Base-by-base conservation (phyloP, 2,329 filamentous ascomycete species). In the Ilyonectria mors-panacis region DNA sequence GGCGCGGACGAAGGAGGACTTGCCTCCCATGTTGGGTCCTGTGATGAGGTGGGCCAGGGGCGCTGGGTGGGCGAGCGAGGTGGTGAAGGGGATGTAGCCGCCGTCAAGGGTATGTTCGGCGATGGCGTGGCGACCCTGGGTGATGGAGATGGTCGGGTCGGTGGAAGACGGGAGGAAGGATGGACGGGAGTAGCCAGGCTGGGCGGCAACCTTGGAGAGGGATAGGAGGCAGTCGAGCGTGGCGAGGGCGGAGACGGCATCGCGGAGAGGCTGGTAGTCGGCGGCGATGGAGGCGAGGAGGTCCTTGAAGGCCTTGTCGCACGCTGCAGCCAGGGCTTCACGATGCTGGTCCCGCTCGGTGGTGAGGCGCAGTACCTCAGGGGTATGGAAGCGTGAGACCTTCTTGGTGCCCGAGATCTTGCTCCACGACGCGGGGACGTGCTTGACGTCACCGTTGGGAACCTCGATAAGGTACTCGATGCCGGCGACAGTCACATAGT, bases 1-100 rank as follows among this genome's bases (percentile, higher is more conserved):
- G 72, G 95, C 93, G 59, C 96, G 94, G 23, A 99, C 95, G 80
- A 97, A 99, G 65, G 93, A 96, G n/a, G 94, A 97, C 79, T 99
- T 99, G 63, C 96, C 96, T 75, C 96, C 96, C 96, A 99, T 99
- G 83, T 99, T 99, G 33, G 96, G 96, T 0, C 96, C 96, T 0
- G 96, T 99, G 75, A 99, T 92, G 63, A 98, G 91, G 73, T 98
- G 89, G 2, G 94, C 94, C 6, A 93, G 87, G 0, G 90, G 88
- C 1, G 85, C 78, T 1, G 89, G 87, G 3, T 90, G 87, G n/a
- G 89, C 87, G 53, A 98, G 88, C 2, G 88, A 83, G 12, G 94
- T 92, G 75, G 92, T 89, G 81, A 99, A 99, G 53, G 96, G 95
- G 65, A 99, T 97, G 81, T 98, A 99, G 58, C 90, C 87, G 72